A percentile compares a stretch with the other conserved stretches of the same genome.
Evolutionary conservation across 2,329 filamentous ascomycete genomes (phyloP).

Genomic region (Trichophyton schoenleinii): DNA sequence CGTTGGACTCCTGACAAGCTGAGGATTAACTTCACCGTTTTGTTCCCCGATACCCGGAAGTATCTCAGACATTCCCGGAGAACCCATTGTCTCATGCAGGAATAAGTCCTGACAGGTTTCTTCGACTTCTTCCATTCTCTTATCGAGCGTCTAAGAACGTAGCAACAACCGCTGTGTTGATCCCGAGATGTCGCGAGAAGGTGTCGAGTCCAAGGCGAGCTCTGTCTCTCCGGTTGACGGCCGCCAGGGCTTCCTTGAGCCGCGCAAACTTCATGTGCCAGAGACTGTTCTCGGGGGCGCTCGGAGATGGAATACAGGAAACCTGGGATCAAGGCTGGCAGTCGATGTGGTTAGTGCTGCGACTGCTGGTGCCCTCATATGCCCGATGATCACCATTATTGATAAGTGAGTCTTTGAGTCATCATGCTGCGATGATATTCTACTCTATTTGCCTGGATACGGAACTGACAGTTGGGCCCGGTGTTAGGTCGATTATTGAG

Average conservation of each 20-base stretch:
- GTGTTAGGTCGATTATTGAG: constrained; percentile 36
- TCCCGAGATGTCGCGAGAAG: not conserved
- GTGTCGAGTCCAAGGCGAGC: not conserved
- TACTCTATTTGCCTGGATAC: not conserved
- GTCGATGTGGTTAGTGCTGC: constrained; percentile 58
- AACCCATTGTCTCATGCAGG: not conserved
- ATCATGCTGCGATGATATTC: not conserved
- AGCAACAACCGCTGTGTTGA: not conserved
- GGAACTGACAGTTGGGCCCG: not conserved
- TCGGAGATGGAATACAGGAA: constrained; percentile 59
- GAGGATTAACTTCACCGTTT: not conserved
- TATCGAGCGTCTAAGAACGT: not conserved
- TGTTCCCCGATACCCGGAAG: not conserved
- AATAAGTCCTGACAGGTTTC: not conserved
- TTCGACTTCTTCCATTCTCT: not conserved
- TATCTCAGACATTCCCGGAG: not conserved
- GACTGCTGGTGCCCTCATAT: constrained; percentile 61
- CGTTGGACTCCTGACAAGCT: not conserved
- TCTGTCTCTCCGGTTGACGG: not conserved
- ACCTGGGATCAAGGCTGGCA: constrained; percentile 53
- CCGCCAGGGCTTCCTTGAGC: constrained; percentile 6
- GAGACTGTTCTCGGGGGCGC: not conserved
- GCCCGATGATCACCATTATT: constrained; percentile 76
- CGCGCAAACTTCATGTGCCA: constrained; percentile 5
- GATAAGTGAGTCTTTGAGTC: constrained; percentile 50